Evolutionary conservation across 306 rosid genomes (phyloP).

Genomic region (Casuarina equisetifolia): DNA sequence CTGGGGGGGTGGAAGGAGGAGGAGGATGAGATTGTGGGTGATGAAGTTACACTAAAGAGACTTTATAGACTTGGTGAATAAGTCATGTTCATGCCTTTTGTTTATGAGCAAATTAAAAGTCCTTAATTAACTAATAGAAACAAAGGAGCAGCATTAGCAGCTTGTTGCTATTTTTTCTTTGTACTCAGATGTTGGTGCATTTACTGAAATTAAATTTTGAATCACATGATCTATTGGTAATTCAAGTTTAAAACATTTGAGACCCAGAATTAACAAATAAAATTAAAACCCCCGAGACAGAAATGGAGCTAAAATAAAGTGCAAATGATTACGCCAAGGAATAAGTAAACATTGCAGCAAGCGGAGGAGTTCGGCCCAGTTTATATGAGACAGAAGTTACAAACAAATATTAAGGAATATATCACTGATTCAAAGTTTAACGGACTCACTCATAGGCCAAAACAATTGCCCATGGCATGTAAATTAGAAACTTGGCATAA

Average conservation of each 20-base stretch:
- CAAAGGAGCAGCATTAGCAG: too few species aligned
- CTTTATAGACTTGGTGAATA: too few species aligned
- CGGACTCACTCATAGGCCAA: background rate
- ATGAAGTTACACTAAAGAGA: too few species aligned
- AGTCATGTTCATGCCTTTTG: too few species aligned
- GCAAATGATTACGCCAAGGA: background rate
- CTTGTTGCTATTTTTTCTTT: too few species aligned
- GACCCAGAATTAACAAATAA: background rate
- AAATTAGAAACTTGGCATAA: conserved; percentile 1
- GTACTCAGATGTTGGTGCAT: too few species aligned
- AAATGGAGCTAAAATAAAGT: background rate
- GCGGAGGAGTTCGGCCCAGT: background rate
- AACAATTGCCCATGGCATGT: background rate
- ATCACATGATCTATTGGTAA: background rate
- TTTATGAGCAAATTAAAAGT: too few species aligned
- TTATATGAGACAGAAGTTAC: background rate
- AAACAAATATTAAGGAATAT: background rate
- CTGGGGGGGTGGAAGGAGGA: too few species aligned
- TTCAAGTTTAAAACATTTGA: too few species aligned
- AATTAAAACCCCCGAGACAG: background rate
- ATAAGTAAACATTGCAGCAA: background rate
- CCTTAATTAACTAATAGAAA: too few species aligned
- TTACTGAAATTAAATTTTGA: too few species aligned
- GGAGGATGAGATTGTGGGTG: too few species aligned
- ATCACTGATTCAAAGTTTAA: background rate